These are phyloP conservation scores for Kazachstania taianensis DNA, from an alignment of 805 yeast species.

Conservation along the genomic window DNA sequence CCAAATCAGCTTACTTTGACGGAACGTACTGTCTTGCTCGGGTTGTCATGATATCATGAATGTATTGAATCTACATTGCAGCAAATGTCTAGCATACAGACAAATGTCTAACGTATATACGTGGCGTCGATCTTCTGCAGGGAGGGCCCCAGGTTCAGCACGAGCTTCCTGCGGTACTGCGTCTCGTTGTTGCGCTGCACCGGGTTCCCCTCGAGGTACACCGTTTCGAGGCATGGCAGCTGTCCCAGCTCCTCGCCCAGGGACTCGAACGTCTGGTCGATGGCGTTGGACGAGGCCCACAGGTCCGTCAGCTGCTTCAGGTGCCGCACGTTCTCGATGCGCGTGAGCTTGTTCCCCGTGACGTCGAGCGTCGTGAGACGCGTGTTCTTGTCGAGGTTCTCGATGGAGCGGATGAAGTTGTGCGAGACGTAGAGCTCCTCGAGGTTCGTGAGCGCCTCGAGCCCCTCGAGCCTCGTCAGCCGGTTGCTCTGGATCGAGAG, in stretches of 20 bases:
- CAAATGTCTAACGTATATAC: no score
- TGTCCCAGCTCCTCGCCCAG: conserved; percentile 54
- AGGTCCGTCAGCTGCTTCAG: conserved; percentile 71
- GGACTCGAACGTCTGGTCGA: conserved; percentile 55
- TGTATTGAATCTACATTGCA: no score
- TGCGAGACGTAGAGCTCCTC: conserved; percentile 86
- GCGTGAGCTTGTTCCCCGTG: conserved; percentile 58
- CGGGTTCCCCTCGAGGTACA: conserved; percentile 91
- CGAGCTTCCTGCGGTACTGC: conserved; percentile 75
- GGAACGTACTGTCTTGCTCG: conserved; percentile 92
- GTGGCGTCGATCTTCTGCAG: conserved; percentile 87
- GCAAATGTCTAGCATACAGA: no score
- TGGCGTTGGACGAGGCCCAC: conserved; percentile 80
- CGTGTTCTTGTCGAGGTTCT: conserved; percentile 60
- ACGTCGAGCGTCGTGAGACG: conserved; percentile 71
- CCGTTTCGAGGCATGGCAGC: conserved; percentile 65
- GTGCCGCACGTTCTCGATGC: conserved; percentile 55
- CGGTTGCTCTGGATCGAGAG: conserved; percentile 85
- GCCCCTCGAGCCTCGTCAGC: conserved; percentile 67
- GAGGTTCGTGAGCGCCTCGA: conserved; percentile 57
- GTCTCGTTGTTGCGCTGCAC: conserved; percentile 64
- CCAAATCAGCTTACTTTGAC: conserved; percentile 93
- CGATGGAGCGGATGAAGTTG: conserved; percentile 65
- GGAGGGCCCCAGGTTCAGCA: conserved; percentile 51
- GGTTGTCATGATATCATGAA: no score